Conservation (phyloP, 1,139 yeast genomes). For the Sugiyamaella paludigena region DNA sequence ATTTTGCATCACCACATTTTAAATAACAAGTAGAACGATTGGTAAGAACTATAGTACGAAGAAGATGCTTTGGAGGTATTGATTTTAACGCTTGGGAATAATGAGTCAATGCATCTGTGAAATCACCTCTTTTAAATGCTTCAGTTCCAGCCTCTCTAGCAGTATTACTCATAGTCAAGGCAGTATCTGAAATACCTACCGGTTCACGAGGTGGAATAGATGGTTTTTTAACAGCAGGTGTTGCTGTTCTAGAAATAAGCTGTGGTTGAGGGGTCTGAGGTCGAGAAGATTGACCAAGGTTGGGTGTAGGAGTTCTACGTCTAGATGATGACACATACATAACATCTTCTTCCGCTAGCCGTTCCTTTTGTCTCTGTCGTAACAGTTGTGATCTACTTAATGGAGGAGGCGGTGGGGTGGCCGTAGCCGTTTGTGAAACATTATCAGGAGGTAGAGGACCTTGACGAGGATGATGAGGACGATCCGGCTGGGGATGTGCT, state of each 20-base stretch:
- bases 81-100: constrained; percentile 62
- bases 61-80: constrained; percentile 64
- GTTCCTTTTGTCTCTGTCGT: constrained; percentile 15
- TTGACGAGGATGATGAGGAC: neutral
- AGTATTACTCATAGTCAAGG: constrained; percentile 53
- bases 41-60: constrained; percentile 66
- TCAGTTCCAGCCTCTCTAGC: constrained; percentile 59
- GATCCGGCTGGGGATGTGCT: neutral
- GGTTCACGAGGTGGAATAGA: constrained; percentile 28
- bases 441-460: neutral
- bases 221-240: constrained; percentile 19
- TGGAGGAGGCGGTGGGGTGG: constrained; percentile 15
- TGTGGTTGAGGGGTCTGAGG: constrained; percentile 28
- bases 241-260: constrained; percentile 21
- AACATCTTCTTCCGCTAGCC: constrained; percentile 27
- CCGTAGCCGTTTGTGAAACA: neutral
- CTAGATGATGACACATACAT: constrained; percentile 29
- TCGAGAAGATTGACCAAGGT: constrained; percentile 20
- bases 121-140: constrained; percentile 79
- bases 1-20: constrained; percentile 72
- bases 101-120: constrained; percentile 57
- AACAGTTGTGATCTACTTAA: constrained; percentile 14
- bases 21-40: constrained; percentile 71
- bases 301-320: constrained; percentile 23
- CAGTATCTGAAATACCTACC: constrained; percentile 34